A percentile compares a stretch with the other conserved stretches of the same genome.
Evolutionary conservation across 805 yeast genomes (phyloP).

Genomic region (Candida ovalis): DNA sequence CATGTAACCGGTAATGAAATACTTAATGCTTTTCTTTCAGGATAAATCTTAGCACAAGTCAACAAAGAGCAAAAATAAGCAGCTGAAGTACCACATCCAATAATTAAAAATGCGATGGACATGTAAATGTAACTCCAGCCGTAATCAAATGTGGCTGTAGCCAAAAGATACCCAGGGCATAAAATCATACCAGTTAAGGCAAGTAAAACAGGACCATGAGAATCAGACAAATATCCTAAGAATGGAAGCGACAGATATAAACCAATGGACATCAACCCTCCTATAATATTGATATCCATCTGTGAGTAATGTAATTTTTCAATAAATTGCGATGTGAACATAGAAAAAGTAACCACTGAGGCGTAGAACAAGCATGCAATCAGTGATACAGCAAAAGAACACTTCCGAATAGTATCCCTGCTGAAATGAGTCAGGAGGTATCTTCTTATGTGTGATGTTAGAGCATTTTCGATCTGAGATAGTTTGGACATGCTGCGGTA

Average conservation of each 20-base stretch:
- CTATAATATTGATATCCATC: conserved; percentile 62
- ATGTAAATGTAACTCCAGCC: conserved; percentile 32
- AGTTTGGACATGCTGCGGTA: conserved; percentile 15
- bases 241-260: conserved; percentile 82
- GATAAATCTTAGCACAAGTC: conserved; percentile 85
- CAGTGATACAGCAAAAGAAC: conserved; percentile 56
- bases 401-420: conserved; percentile 36
- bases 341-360: conserved; percentile 75
- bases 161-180: conserved; percentile 65
- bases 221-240: conserved; percentile 77
- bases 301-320: conserved; percentile 57
- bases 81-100: conserved; percentile 72
- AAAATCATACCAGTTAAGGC: conserved; percentile 57
- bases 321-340: conserved; percentile 71
- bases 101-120: conserved; percentile 49
- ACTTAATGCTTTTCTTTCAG: conserved; percentile 70
- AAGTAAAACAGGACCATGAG: conserved; percentile 76
- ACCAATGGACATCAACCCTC: conserved; percentile 72
- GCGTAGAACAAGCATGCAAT: conserved; percentile 74
- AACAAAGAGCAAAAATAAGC: conserved; percentile 66
- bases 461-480: conserved; percentile 33
- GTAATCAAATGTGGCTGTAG: conserved; percentile 35
- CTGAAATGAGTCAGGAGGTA: conserved; percentile 41
- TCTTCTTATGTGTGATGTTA: conserved; percentile 43
- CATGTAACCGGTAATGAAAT: conserved; percentile 86